Base-by-base conservation (phyloP, 768 basidiomycete species). In the Pleurotus pulmonarius region DNA sequence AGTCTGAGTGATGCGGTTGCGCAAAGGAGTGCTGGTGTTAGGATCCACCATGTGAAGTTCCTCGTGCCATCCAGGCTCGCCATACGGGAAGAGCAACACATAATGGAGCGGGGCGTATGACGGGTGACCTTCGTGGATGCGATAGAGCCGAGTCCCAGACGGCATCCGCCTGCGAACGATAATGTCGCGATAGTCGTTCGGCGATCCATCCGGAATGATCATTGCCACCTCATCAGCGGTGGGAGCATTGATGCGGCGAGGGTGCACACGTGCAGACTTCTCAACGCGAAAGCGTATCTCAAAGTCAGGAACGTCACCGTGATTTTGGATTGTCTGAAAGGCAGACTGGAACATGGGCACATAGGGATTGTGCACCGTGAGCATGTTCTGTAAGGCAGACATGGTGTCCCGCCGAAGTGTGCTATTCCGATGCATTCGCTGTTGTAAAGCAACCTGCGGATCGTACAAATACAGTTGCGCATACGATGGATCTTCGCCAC, bases 401-500 rank as follows among this genome's bases (percentile, higher is more conserved):
- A 74, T 64, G 1, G 65, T 64, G 0, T 26, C 54, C 13, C 7
- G 6, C 26, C 59, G n/a, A 0, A 71, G 57, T 3, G 64, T 18
- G 16, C 67, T 34, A 0, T 60, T 59, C 1, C 49, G 40, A 15
- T 59, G 24, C 57, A 65, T 59, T 0, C 60, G 29, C 18, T 47
- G 22, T 5, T 70, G 7, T 1, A 65, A 39, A 0, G 72, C 75
- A 3, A 57, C 59, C 2, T 45, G 3, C 6, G 74, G 66, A 63
- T 79, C 74, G 65, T 73, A 70, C 2, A 79, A 65, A 47, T 75
- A 75, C 0, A 77, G 65, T 56, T 79, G 73, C 5, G 72, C 68
- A 66, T 68, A 76, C 0, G 38, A 16, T 0, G 73, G 66, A 0
- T 49, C 38, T 0, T 29, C 1, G 9, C 61, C 69, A 13, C 57